Evolutionary conservation across 2,329 filamentous ascomycete genomes (phyloP).

Genomic region (Colletotrichum eremochloae): DNA sequence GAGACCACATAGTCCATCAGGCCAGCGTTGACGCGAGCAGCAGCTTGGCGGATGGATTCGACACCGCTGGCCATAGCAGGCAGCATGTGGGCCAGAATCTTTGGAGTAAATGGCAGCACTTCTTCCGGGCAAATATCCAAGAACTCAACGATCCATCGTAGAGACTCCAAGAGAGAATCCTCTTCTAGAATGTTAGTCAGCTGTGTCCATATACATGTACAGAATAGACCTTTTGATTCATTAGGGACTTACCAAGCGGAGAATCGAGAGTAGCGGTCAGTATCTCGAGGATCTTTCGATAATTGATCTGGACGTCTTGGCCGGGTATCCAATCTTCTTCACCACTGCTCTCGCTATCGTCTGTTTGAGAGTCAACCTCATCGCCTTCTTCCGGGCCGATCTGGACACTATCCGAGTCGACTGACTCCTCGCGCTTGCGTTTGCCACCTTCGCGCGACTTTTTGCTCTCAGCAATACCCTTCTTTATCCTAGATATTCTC

Average conservation of each 20-base stretch:
- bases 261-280: slow-evolving; percentile 90
- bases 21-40: slow-evolving; percentile 88
- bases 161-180: slow-evolving; percentile 88
- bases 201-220: neutral
- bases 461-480: slow-evolving; percentile 88
- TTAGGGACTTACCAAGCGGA: slow-evolving; percentile 71
- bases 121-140: slow-evolving; percentile 98
- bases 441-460: slow-evolving; percentile 77
- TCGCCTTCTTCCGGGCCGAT: slow-evolving; percentile 72
- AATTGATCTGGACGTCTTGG: slow-evolving; percentile 95
- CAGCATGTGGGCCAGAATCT: slow-evolving; percentile 89
- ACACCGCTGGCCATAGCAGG: slow-evolving; percentile 94
- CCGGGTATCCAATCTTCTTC: slow-evolving; percentile 98
- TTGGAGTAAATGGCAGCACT: slow-evolving; percentile 93
- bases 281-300: slow-evolving; percentile 91
- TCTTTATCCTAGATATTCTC: slow-evolving; percentile 92
- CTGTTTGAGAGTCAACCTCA: slow-evolving; percentile 69
- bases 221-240: neutral
- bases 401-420: slow-evolving; percentile 74
- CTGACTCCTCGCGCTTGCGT: slow-evolving; percentile 76
- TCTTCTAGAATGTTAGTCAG: slow-evolving; percentile 72
- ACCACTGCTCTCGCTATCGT: slow-evolving; percentile 70
- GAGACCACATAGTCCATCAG: slow-evolving; percentile 96
- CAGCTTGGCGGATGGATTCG: slow-evolving; percentile 89
- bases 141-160: slow-evolving; percentile 96